Base-by-base conservation (phyloP, 495 filamentous ascomycete species). In the Penicillium crystallinum region DNA sequence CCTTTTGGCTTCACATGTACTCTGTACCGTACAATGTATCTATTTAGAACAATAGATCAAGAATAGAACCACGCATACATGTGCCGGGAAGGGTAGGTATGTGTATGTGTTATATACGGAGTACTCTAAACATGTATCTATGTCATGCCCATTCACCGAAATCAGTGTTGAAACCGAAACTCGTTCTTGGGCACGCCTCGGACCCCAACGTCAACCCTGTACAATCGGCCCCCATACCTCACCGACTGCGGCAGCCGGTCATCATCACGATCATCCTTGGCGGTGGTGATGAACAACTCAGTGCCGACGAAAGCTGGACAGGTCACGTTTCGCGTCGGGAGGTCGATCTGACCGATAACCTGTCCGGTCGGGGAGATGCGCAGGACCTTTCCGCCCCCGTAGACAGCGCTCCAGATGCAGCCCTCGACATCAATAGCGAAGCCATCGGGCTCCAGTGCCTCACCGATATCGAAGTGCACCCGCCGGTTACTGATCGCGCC, bases 401-500 rank as follows among this genome's bases (percentile, higher is more conserved):
- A 89, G 27, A 90, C 74, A n/a, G 87, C 86, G 50, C 81, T 81
- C 89, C 89, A 91, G 23, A 92, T 72, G 56, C 83, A 82, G 1
- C 86, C 89, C 11, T 87, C 80, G 11, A 65, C 75, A 58, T 93
- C 89, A 46, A 90, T 80, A 21, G 84, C 78, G 62, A 86, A 88
- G 1, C 88, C 88, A 65, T 91, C 88, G 6, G 85, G 85, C 49
- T 85, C 85, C 22, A 81, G 82, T 9, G 64, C 52, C 21, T 68
- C 62, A 4, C 59, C 64, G n/a, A 70, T 22, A 64, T 71, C 65
- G 44, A 70, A 70, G 54, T 68, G 63, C 21, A 84, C 73, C 49
- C 87, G 78, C 42, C 82, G 76, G 64, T 89, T 87, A 39, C 78
- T 79, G 37, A 89, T 76, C 37, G 67, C 67, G 7, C 89, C 89